Base-by-base conservation (phyloP, 441 rosid genomes). In the Adansonia rubrostipa region DNA sequence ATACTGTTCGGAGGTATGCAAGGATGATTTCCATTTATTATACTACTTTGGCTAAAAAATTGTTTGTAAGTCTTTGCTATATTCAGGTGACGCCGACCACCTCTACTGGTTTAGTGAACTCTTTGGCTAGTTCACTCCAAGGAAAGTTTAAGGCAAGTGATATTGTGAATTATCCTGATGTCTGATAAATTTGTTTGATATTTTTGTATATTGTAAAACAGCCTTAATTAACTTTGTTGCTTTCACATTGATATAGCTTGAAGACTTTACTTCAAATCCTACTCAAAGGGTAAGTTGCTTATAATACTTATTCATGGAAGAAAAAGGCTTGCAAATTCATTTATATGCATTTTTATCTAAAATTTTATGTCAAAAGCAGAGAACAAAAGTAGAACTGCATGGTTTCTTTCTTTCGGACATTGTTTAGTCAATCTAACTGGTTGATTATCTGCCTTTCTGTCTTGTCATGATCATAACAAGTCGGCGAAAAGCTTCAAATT, bases 1-100 rank as follows among this genome's bases (percentile, higher is more conserved):
- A 71, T 85, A 76, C 77, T 90, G 91, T 71, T 84, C 88, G 87
- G 96, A 92, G 96, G 96, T 92, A 89, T 62, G 45, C 45, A 54
- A 54, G 63, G 20, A 64, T 80, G 67, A 67, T 58, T 36, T 70
- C 17, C 63, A 53, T 72, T 77, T 42, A 44, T 79, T 75, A 42
- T 78, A 42, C 42, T 60, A 20, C 61, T 68, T 67, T 15, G 20
- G 45, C 75, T 70, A 28, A 20, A 71, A 63, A 22, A 48, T 42
- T 56, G 13, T 54, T 44, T 79, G 51, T 40, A 84, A 17, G 54
- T 42, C 50, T 48, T 44, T 50, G 36, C 77, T 17, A 17, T 71
- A 73, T 77, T 80, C 84, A 91, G 92, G 92, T 90, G 79, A 89
- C 80, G 2, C 87, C 91, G 73, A 76, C 78, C 42, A 22, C 79